phyloP scores from a whole-genome alignment of 139 green algal genomes.

The Chlamydomonas incerta region DNA sequence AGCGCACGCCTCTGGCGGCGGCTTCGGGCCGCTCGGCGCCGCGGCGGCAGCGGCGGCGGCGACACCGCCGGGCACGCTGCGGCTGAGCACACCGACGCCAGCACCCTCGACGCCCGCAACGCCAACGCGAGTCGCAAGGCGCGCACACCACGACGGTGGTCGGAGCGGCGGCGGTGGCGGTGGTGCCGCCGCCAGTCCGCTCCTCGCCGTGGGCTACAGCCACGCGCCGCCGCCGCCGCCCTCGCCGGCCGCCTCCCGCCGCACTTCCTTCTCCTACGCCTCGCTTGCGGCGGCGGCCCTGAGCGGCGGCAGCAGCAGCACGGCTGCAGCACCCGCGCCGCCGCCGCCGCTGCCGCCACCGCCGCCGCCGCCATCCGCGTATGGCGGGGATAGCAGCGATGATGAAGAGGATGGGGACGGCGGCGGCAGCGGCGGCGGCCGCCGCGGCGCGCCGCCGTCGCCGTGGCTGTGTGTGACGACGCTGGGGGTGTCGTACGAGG shows the following conservation, averaged over 20 bases:
- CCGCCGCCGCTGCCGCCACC: neutral
- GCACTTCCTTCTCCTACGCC: no score
- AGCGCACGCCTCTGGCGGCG: neutral
- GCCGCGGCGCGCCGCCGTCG: neutral
- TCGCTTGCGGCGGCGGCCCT: no score
- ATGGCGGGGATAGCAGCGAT: neutral
- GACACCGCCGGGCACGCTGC: neutral
- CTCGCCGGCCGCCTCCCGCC: neutral
- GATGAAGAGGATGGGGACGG: neutral
- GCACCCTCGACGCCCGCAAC: neutral
- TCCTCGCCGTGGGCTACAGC: neutral
- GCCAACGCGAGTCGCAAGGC: no score
- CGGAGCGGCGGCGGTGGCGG: no score
- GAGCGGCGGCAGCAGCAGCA: neutral
- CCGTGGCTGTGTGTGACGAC: constrained; percentile 38
- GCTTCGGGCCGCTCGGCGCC: neutral
- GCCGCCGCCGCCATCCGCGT: neutral
- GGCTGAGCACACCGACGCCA: neutral
- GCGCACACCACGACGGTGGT: neutral
- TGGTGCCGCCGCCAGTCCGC: neutral
- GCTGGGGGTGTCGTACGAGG: constrained; percentile 29
- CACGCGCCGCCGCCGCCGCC: neutral
- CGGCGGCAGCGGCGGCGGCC: neutral
- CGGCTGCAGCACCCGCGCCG: neutral
- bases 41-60: neutral